phyloP scores from a whole-genome alignment of 495 filamentous ascomycete species.

The Hapsidospora chrysogenum region DNA sequence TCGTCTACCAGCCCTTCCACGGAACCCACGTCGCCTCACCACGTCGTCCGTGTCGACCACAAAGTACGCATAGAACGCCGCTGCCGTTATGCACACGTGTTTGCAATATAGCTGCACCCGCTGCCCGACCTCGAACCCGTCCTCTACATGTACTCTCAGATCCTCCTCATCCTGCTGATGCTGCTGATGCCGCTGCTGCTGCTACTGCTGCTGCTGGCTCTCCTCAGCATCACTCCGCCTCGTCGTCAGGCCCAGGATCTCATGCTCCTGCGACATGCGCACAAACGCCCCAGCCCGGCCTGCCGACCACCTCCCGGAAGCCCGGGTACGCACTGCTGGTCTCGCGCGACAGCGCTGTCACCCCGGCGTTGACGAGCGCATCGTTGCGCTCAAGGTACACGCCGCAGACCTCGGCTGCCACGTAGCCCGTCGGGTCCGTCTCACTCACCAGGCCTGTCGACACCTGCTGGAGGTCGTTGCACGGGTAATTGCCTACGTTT shows the following conservation, averaged over 20 bases:
- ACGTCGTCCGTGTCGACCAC: slow-evolving; percentile 1
- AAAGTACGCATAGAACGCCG: slow-evolving; percentile 2
- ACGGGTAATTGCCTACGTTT: slow-evolving; percentile 9
- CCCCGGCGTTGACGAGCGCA: slow-evolving; percentile 11
- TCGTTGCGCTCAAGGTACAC: slow-evolving; percentile 15
- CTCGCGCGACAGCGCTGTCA: slow-evolving; percentile 11
- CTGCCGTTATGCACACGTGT: slow-evolving; percentile 3
- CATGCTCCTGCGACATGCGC: slow-evolving; percentile 2
- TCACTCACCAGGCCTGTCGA: slow-evolving; percentile 7
- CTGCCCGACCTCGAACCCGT: not conserved
- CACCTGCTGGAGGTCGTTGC: slow-evolving; percentile 13
- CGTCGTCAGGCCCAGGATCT: not conserved
- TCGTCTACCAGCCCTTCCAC: slow-evolving; percentile 2
- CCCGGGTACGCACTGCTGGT: slow-evolving; percentile 10
- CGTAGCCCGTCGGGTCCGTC: slow-evolving; percentile 6
- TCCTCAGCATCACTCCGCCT: not conserved
- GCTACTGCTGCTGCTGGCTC: too few relatives aligned
- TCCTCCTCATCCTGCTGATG: too few relatives aligned
- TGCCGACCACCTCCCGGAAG: slow-evolving; percentile 4
- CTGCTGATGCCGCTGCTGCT: too few relatives aligned
- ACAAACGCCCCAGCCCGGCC: not conserved
- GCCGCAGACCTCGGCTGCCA: slow-evolving; percentile 10
- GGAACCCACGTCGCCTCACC: slow-evolving; percentile 1
- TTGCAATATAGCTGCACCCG: not conserved
- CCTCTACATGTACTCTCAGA: too few relatives aligned